Evolutionary conservation across 257 asterid genomes (phyloP), one percentile per base, ranked within the genome.

Genomic region (Primulina huaijiensis): DNA sequence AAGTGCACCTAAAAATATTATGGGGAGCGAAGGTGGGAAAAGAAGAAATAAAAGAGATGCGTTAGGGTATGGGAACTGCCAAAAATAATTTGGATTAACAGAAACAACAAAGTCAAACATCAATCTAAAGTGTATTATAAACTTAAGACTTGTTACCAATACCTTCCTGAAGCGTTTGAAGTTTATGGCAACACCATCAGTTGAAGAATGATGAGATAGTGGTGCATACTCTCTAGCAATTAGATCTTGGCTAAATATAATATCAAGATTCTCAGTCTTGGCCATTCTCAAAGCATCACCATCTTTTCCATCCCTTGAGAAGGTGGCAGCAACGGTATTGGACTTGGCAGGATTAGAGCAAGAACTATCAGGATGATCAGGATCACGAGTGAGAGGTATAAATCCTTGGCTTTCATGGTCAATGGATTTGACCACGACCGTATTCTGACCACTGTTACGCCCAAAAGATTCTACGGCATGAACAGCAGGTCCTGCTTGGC

Each of bases 91-190:
- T 62, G 29, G 31, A 58, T 25, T 29, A 62, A 74, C 6, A 35
- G 40, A 23, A 62, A 74, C 5, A 31, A 31, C 34, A 31, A 31
- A 5, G 34, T 40, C 50, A 40, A 59, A 56, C 25, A 78, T 60
- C 53, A 25, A 50, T 59, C 40, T 66, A 34, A 29, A 27, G 61
- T 34, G 35, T 31, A 71, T 11, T 3, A 6, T 37, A 63, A 23
- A 35, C 43, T 55, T n/a, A 27, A n/a, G 14, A 25, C 16, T 16
- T 11, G 69, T 40, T 21, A 10, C 20, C 68, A 7, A 76, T 80
- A 92, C 98, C 98, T 91, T 94, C 74, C 93, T 79, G 83, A 94
- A 94, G 69, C 84, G 82, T 76, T 94, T 94, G 88, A 90, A 94
- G 83, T 94, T 82, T 62, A 80, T 12, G 20, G 67, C 80, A 25